These are phyloP conservation scores for Lathyrus tuberosus DNA, from an alignment of 306 rosid genomes.

Conservation along the genomic window DNA sequence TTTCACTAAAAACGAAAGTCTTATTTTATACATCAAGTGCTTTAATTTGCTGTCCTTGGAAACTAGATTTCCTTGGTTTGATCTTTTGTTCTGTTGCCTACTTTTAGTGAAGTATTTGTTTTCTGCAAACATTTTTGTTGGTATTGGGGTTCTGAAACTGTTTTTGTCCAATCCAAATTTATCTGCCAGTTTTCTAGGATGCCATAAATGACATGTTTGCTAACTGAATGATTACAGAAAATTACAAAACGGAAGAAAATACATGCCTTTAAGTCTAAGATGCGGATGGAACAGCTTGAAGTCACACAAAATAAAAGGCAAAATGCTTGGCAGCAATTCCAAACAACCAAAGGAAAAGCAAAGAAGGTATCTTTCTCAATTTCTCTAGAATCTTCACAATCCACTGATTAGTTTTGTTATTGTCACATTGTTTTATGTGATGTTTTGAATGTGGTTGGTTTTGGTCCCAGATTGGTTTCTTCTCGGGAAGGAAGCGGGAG, in stretches of 20 bases:
- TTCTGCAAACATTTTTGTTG: not conserved
- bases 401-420: no score
- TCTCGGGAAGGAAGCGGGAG: constrained; percentile 87
- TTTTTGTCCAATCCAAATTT: constrained; percentile 4
- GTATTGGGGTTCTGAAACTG: constrained; percentile 14
- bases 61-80: constrained; percentile 5
- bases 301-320: constrained; percentile 95
- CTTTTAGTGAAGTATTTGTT: not conserved
- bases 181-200: constrained; percentile 22
- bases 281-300: constrained; percentile 97
- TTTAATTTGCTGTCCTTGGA: constrained; percentile 12
- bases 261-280: constrained; percentile 95
- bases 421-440: no score
- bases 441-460: not conserved
- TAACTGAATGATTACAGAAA: constrained; percentile 61
- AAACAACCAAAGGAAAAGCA: constrained; percentile 88
- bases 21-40: constrained; percentile 14
- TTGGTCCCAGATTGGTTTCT: constrained; percentile 81
- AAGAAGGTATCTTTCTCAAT: constrained; percentile 67
- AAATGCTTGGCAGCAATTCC: constrained; percentile 99
- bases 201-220: constrained; percentile 36
- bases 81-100: not conserved
- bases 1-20: constrained; percentile 11
- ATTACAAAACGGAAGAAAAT: constrained; percentile 87
- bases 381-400: no score